Evolutionary conservation across 73 alveolate genomes (phyloP).

Genomic region (Paramecium biaurelia): DNA sequence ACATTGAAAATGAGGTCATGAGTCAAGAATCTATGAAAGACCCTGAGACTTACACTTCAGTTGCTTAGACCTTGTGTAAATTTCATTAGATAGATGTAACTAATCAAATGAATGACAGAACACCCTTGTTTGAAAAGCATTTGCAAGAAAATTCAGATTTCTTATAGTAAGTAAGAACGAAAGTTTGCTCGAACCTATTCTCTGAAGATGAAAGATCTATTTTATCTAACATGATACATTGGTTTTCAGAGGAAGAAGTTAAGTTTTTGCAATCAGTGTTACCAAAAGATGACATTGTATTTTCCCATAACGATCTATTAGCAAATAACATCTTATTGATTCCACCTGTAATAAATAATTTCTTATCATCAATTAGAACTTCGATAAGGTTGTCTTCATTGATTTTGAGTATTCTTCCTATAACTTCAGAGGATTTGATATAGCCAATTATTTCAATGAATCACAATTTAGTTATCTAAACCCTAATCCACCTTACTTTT

Average conservation of each 20-base stretch:
- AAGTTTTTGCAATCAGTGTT: background rate
- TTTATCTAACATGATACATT: background rate
- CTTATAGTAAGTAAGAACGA: background rate
- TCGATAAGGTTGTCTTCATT: conserved; percentile 46
- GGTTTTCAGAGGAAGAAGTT: conserved; percentile 54
- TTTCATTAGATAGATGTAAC: conserved; percentile 50
- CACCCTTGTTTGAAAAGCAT: conserved; percentile 22
- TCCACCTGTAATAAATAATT: conserved; percentile 1
- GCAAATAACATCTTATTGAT: conserved; percentile 54
- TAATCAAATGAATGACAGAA: background rate
- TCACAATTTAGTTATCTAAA: conserved; percentile 53
- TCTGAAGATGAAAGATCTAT: background rate
- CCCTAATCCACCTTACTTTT: conserved; percentile 60
- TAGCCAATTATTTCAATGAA: conserved; percentile 60
- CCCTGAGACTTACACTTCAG: background rate
- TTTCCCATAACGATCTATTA: conserved; percentile 62
- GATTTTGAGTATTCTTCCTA: conserved; percentile 56
- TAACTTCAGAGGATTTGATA: conserved; percentile 62
- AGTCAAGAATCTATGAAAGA: conserved; percentile 56
- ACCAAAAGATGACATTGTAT: conserved; percentile 48
- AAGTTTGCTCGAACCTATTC: background rate
- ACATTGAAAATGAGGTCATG: conserved; percentile 32
- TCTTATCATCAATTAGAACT: background rate
- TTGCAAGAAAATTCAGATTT: background rate
- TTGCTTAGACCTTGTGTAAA: conserved; percentile 50